A percentile compares a stretch with the other conserved stretches of the same genome.
phyloP scores from a whole-genome alignment of 345 rosid genomes.

The Murraya koenigii region DNA sequence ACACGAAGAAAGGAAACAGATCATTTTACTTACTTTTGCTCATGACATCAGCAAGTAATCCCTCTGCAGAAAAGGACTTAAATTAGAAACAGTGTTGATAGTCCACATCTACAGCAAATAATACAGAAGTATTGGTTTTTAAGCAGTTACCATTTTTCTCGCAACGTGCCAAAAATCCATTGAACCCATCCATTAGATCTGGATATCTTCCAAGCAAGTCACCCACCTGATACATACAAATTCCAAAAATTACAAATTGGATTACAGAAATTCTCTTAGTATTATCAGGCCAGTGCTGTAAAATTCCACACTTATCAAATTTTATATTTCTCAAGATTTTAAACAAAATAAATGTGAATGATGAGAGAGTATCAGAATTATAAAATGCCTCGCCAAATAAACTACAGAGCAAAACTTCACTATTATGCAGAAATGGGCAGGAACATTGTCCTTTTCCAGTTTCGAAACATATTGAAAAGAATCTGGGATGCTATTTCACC shows the following conservation, averaged over 20 bases:
- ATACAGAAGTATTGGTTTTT: constrained; percentile 13
- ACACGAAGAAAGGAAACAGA: constrained; percentile 5
- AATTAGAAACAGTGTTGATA: constrained; percentile 19
- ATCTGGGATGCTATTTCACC: background rate
- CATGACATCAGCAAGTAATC: constrained; percentile 76
- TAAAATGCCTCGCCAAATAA: background rate
- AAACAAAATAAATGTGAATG: background rate
- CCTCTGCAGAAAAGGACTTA: constrained; percentile 55
- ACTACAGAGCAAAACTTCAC: background rate
- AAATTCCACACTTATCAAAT: background rate
- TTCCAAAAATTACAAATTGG: constrained; percentile 8
- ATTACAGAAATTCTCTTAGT: background rate
- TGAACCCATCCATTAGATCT: constrained; percentile 85
- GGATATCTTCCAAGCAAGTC: constrained; percentile 76
- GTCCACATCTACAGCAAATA: constrained; percentile 15
- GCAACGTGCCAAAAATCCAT: constrained; percentile 77
- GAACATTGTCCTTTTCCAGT: background rate
- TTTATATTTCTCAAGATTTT: background rate
- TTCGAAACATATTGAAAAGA: background rate
- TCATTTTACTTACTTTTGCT: constrained; percentile 71
- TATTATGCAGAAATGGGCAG: background rate
- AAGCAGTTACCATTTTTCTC: constrained; percentile 70
- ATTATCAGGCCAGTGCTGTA: too few relatives aligned
- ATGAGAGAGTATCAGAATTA: background rate
- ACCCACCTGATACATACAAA: constrained; percentile 50